Conservation (phyloP, 1,284 basidiomycete genomes). For the Moesziomyces sp. region DNA sequence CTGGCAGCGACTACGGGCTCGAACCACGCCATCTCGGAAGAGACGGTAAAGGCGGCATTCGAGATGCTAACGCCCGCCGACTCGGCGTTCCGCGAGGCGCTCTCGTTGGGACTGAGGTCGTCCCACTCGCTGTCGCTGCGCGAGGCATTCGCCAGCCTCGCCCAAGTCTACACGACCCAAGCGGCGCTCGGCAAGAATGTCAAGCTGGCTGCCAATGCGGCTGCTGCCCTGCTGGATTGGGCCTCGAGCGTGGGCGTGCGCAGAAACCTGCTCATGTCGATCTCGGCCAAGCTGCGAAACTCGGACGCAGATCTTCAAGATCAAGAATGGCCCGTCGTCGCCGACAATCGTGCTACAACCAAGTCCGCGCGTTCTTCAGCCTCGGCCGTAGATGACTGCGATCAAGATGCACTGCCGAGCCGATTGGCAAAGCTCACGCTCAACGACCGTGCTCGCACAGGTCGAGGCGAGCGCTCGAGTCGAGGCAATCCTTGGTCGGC, state of each 20-base stretch:
- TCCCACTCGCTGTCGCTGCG: conserved; percentile 43
- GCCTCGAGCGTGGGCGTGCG: conserved; percentile 45
- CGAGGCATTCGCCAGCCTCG: conserved; percentile 45
- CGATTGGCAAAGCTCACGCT: conserved; percentile 35
- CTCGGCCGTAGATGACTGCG: conserved; percentile 13
- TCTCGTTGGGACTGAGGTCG: conserved; percentile 25
- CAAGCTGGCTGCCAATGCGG: conserved; percentile 41
- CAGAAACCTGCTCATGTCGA: conserved; percentile 47
- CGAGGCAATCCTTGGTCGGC: conserved; percentile 15
- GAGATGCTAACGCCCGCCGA: conserved; percentile 38
- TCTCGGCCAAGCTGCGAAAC: conserved; percentile 34
- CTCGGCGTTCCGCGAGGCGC: conserved; percentile 41
- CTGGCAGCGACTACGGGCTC: conserved; percentile 21
- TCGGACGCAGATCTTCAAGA: conserved; percentile 6
- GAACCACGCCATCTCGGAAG: conserved; percentile 35
- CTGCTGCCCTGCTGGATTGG: conserved; percentile 41
- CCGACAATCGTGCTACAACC: background rate
- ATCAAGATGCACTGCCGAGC: conserved; percentile 33
- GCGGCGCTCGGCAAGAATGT: conserved; percentile 44
- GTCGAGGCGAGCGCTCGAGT: background rate
- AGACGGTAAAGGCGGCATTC: conserved; percentile 41
- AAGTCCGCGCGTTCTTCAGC: background rate
- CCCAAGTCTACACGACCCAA: conserved; percentile 45
- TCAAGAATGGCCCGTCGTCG: conserved; percentile 29
- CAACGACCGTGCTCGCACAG: conserved; percentile 12